Conservation (phyloP, 345 rosid species). For the Excoecaria agallocha region DNA sequence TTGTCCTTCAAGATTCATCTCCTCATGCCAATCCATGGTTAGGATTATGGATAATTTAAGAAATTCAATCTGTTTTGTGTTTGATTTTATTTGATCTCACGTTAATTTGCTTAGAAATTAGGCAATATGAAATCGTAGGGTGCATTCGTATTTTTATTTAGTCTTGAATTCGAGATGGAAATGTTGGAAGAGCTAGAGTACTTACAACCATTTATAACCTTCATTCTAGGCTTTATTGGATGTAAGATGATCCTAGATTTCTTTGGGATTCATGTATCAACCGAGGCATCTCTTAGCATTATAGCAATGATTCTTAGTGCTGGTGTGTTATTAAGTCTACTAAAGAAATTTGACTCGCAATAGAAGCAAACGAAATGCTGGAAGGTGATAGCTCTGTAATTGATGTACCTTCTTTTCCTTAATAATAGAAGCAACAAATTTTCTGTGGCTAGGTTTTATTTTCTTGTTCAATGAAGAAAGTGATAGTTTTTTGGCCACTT, state of each 20-base stretch:
- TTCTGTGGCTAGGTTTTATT: neutral
- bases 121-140: too few relatives aligned
- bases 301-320: constrained; percentile 75
- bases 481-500: neutral
- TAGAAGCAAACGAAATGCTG: constrained; percentile 10
- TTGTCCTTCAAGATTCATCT: too few relatives aligned
- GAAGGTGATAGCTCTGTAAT: constrained; percentile 14
- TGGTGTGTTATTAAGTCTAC: too few relatives aligned
- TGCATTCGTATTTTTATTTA: too few relatives aligned
- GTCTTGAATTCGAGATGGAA: too few relatives aligned
- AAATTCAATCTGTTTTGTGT: too few relatives aligned
- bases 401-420: neutral
- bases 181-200: too few relatives aligned
- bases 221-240: constrained; percentile 90
- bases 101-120: too few relatives aligned
- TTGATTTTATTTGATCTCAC: too few relatives aligned
- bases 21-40: too few relatives aligned
- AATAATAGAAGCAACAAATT: neutral
- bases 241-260: constrained; percentile 86
- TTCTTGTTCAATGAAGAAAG: neutral
- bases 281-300: constrained; percentile 83
- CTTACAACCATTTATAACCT: constrained; percentile 87
- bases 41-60: too few relatives aligned
- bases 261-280: constrained; percentile 79
- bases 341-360: constrained; percentile 60